Evolutionary conservation across 371 early-diverging fungal species (phyloP).

Genomic region (Scutellospora calospora): DNA sequence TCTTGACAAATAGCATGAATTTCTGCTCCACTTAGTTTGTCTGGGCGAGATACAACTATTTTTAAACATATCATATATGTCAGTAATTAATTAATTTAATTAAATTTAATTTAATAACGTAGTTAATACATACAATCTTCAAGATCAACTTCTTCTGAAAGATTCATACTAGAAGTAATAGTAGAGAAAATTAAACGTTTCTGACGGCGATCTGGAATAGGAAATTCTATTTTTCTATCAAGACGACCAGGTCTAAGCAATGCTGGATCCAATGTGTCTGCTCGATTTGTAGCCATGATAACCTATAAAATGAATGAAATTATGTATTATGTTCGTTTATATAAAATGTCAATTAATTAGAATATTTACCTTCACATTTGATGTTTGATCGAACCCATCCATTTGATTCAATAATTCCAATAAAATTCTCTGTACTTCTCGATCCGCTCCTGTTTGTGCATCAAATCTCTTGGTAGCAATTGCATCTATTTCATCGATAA

Average conservation of each 20-base stretch:
- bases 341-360: background rate
- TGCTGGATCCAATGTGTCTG: slow-evolving; percentile 99
- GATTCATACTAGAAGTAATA: slow-evolving; percentile 98
- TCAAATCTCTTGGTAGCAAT: slow-evolving; percentile 99
- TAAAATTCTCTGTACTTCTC: slow-evolving; percentile 99
- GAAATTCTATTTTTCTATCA: slow-evolving; percentile 99
- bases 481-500: slow-evolving; percentile 99
- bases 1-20: slow-evolving; percentile 99
- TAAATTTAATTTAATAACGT: slow-evolving; percentile 8
- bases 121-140: slow-evolving; percentile 88
- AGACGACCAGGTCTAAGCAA: slow-evolving; percentile 98
- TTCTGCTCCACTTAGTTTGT: slow-evolving; percentile 99
- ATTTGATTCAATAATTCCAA: slow-evolving; percentile 99
- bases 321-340: background rate
- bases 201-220: slow-evolving; percentile 99
- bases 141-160: slow-evolving; percentile 98
- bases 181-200: slow-evolving; percentile 99
- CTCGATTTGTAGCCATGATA: slow-evolving; percentile 99
- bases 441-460: slow-evolving; percentile 99
- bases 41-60: slow-evolving; percentile 95
- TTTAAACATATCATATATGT: background rate
- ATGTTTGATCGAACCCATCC: slow-evolving; percentile 99
- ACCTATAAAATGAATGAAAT: slow-evolving; percentile 69
- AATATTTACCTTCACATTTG: slow-evolving; percentile 90
- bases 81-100: no score